Base-by-base conservation (phyloP, 2,329 filamentous ascomycete genomes). In the Sarocladium strictum region DNA sequence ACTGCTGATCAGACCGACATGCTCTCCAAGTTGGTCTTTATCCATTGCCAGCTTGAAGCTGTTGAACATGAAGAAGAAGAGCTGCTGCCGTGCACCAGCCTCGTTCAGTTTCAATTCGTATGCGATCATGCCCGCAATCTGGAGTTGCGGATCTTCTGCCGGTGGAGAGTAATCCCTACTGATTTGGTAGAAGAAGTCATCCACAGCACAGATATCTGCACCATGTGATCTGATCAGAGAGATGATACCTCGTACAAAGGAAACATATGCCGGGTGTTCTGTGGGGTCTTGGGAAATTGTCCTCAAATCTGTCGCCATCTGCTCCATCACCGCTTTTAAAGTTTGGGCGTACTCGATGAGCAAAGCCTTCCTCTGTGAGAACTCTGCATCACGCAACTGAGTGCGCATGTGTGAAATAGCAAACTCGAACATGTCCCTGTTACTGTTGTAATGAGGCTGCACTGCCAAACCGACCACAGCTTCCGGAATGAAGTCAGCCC, bases 21-120 rank as follows among this genome's bases (percentile, higher is more conserved):
- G 77, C 5, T 76, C 71, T 5, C 62, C 62, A n/a, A 83, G 68
- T 52, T 70, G 73, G 55, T 75, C 69, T 55, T 77, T 77, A 41
- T 73, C 72, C 2, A 84, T 63, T 0, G 79, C 77, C 53, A 77
- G 67, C 61, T 81, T 82, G 63, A 81, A 81, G 63, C 77, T 81
- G 59, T 79, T 79, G 61, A 76, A 77, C 2, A 84, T 69, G 55
- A 81, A 79, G 63, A 77, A 78, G 61, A 84, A 84, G 3, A 84
- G 70, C 53, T 76, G 74, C 17, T 76, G 71, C 5, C 66, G 65
- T 3, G 75, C 76, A 27, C 70, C 72, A 2, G 65, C 60, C 54
- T 83, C 80, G 19, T 71, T 69, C 15, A 84, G 65, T 38, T 77
- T 74, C 29, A 83, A 66, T 1, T 79, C 81, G 62, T 81, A 84